A percentile compares a stretch with the other conserved stretches of the same genome.
Evolutionary conservation across 1,284 basidiomycete species (phyloP).

Genomic region (Mycena sp.): DNA sequence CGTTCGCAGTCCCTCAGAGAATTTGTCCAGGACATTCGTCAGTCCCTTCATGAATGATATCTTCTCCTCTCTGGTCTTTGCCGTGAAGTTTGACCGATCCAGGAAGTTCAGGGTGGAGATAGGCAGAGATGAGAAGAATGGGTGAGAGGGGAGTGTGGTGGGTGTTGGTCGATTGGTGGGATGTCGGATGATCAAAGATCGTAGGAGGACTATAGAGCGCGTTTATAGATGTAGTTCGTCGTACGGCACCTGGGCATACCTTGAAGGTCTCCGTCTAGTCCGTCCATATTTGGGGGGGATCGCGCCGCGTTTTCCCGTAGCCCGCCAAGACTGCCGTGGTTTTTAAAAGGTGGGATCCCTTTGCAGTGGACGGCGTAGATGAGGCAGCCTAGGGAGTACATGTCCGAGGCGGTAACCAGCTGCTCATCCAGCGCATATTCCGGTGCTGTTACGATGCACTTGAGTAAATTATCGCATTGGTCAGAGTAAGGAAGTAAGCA

Average conservation of each 20-base stretch:
- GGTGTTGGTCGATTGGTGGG: conserved; percentile 81
- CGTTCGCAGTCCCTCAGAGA: conserved; percentile 87
- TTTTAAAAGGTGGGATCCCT: conserved; percentile 89
- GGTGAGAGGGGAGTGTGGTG: conserved; percentile 78
- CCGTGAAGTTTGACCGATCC: conserved; percentile 94
- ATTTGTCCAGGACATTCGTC: conserved; percentile 82
- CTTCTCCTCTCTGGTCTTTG: conserved; percentile 95
- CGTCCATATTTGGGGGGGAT: conserved; percentile 65
- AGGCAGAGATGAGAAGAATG: conserved; percentile 97
- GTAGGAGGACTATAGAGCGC: conserved; percentile 70
- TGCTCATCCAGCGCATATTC: conserved; percentile 95
- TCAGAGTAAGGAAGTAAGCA: conserved; percentile 43
- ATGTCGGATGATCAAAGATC: conserved; percentile 82
- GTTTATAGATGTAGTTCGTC: conserved; percentile 2
- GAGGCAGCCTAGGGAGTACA: conserved; percentile 94
- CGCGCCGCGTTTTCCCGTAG: conserved; percentile 85
- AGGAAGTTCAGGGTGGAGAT: conserved; percentile 98
- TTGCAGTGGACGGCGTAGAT: conserved; percentile 92
- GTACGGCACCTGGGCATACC: conserved; percentile 51
- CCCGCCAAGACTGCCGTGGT: conserved; percentile 83
- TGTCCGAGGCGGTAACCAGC: conserved; percentile 87
- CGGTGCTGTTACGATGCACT: conserved; percentile 68
- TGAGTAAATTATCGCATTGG: neutral
- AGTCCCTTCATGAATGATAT: conserved; percentile 96
- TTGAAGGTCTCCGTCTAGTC: conserved; percentile 77